These are phyloP conservation scores for Herpetospermum pedunculosum DNA, from an alignment of 306 rosid genomes.

Conservation along the genomic window DNA sequence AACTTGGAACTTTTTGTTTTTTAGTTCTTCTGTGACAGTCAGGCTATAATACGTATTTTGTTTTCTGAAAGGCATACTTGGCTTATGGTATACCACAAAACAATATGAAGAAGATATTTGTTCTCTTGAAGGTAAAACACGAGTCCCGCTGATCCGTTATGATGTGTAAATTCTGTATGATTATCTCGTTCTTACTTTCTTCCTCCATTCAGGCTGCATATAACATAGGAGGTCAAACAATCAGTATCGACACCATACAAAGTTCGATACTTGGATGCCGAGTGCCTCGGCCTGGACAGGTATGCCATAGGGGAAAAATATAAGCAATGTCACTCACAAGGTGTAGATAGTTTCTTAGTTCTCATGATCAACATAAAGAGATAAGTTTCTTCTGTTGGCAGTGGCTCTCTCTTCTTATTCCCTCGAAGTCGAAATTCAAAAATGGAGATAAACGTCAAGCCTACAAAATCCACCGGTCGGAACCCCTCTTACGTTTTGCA, in stretches of 20 bases:
- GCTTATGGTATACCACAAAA: slow-evolving; percentile 93
- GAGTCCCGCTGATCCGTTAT: neutral
- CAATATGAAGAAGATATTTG: slow-evolving; percentile 63
- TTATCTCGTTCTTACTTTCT: neutral
- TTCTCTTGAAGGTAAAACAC: slow-evolving; percentile 68
- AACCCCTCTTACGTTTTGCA: slow-evolving; percentile 73
- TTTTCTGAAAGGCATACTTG: slow-evolving; percentile 70
- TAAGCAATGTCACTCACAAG: neutral
- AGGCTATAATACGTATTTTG: neutral
- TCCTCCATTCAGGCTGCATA: slow-evolving; percentile 76
- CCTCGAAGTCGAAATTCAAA: slow-evolving; percentile 53
- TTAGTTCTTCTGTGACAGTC: neutral
- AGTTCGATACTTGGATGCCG: slow-evolving; percentile 72
- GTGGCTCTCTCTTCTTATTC: slow-evolving; percentile 76
- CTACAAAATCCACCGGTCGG: slow-evolving; percentile 51
- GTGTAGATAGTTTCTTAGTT: neutral
- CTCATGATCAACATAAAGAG: neutral
- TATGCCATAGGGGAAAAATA: slow-evolving; percentile 7
- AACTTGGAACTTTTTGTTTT: neutral
- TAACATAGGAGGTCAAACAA: slow-evolving; percentile 77
- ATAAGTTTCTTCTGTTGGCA: slow-evolving; percentile 17
- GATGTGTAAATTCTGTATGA: neutral
- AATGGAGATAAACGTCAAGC: slow-evolving; percentile 57
- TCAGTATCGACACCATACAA: slow-evolving; percentile 83
- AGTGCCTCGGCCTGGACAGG: slow-evolving; percentile 94